Conservation (phyloP, 2,329 filamentous ascomycete genomes). For the Hymenoscyphus repandus region DNA sequence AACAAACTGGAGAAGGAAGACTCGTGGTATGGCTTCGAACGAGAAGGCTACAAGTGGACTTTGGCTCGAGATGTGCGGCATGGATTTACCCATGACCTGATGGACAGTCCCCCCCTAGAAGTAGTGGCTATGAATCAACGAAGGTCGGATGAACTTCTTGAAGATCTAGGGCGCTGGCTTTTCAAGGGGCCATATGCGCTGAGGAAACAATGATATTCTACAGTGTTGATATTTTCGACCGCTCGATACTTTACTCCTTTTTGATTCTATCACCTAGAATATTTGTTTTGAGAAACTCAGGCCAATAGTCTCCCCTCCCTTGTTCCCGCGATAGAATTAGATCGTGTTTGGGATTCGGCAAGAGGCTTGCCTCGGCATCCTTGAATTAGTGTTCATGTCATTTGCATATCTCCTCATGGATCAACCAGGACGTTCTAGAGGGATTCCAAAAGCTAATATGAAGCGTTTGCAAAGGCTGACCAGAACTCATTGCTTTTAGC, state of each 20-base stretch:
- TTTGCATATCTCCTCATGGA: too few species aligned
- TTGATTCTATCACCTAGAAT: too few species aligned
- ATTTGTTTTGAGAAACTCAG: too few species aligned
- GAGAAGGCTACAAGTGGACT: conserved; percentile 16
- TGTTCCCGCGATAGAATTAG: too few species aligned
- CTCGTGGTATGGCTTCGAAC: conserved; percentile 15
- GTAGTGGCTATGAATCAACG: conserved; percentile 10
- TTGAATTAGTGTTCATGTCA: too few species aligned
- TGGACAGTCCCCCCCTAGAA: conserved; percentile 11
- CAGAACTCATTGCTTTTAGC: too few species aligned
- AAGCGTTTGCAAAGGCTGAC: too few species aligned
- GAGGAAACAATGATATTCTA: neutral
- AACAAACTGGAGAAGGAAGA: conserved; percentile 5
- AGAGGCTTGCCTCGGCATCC: too few species aligned
- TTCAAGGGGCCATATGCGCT: conserved; percentile 14
- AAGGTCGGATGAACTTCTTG: conserved; percentile 10
- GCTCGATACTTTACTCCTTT: neutral
- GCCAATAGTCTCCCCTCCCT: too few species aligned
- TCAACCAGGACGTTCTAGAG: too few species aligned
- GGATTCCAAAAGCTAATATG: too few species aligned
- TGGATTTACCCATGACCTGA: conserved; percentile 19
- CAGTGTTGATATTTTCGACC: neutral
- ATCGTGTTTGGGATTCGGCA: too few species aligned
- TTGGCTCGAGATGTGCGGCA: conserved; percentile 16
- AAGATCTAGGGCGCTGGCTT: conserved; percentile 16